Conservation (phyloP, 1,284 basidiomycete genomes). For the Ustilago xerochloae region DNA sequence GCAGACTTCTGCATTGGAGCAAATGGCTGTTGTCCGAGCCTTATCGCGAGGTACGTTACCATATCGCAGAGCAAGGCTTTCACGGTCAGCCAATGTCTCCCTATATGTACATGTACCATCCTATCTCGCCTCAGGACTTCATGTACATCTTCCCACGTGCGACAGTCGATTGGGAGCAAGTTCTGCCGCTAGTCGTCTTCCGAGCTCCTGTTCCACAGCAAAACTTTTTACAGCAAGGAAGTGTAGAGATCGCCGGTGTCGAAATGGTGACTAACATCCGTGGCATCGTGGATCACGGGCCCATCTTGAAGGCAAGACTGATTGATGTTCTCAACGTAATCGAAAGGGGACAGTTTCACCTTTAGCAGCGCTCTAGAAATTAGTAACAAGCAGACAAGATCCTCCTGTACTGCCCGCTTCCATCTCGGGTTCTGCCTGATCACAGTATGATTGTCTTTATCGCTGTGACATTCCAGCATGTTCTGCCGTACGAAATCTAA, state of each 20-base stretch:
- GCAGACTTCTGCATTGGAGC: not conserved
- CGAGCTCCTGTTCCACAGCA: not conserved
- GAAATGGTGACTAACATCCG: not conserved
- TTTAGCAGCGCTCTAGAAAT: too few species aligned
- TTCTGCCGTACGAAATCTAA: too few species aligned
- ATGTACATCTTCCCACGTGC: conserved; percentile 4
- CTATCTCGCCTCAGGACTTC: not conserved
- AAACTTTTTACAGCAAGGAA: not conserved
- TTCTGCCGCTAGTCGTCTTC: not conserved
- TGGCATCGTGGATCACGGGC: not conserved
- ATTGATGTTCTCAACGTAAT: not conserved
- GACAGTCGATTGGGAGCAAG: not conserved
- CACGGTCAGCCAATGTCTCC: not conserved
- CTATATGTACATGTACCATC: conserved; percentile 4
- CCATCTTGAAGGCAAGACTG: not conserved
- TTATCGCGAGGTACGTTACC: not conserved
- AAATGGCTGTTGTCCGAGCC: not conserved
- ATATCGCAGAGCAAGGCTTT: not conserved
- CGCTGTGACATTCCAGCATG: too few species aligned
- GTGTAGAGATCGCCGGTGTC: conserved; percentile 6
- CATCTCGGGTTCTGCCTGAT: too few species aligned
- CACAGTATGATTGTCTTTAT: too few species aligned
- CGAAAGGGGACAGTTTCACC: not conserved
- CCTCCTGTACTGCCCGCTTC: too few species aligned
- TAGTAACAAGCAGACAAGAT: too few species aligned